Evolutionary conservation across 805 yeast species (phyloP), one percentile per base, ranked within the genome.

Genomic region (Myxozyma vanderwaltii): DNA sequence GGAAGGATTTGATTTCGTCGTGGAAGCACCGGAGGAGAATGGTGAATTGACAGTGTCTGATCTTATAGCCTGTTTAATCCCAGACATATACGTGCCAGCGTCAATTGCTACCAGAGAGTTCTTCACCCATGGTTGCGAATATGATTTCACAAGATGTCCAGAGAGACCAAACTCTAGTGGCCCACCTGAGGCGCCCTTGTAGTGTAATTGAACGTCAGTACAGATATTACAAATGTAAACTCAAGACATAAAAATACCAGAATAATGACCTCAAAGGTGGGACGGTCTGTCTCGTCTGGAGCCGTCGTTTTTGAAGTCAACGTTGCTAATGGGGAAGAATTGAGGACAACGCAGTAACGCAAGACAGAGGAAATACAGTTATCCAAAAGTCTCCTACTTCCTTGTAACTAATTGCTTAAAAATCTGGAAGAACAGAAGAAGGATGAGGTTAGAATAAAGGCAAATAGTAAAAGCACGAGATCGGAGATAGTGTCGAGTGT

Each of bases 141-240:
- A 67, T 0, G 90, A 85, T 67, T 88, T 87, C 19, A 91, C 65
- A 54, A 91, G 73, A 59, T 84, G 81, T 1, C 89, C 78, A 63
- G 92, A 89, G 2, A 87, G 88, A 17, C 79, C 75, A 5, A 85
- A 81, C 33, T 88, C 94, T 12, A 84, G 69, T 0, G 96, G 96
- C 1, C 97, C 97, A 5, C 97, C 97, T 1, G 89, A 81, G 24
- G 88, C 81, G 5, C 97, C 97, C 62, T 69, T n/a, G n/a, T n/a
- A n/a, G n/a, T n/a, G n/a, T n/a, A n/a, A n/a, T n/a, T n/a, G n/a
- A n/a, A n/a, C n/a, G n/a, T n/a, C n/a, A n/a, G n/a, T n/a, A n/a
- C n/a, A n/a, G n/a, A n/a, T n/a, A n/a, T n/a, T n/a, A n/a, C n/a
- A n/a, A n/a, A n/a, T n/a, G n/a, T n/a, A n/a, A n/a, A n/a, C n/a